These are phyloP conservation scores for Dioszegia aurantiaca DNA, from an alignment of 768 basidiomycete genomes.

Conservation along the genomic window DNA sequence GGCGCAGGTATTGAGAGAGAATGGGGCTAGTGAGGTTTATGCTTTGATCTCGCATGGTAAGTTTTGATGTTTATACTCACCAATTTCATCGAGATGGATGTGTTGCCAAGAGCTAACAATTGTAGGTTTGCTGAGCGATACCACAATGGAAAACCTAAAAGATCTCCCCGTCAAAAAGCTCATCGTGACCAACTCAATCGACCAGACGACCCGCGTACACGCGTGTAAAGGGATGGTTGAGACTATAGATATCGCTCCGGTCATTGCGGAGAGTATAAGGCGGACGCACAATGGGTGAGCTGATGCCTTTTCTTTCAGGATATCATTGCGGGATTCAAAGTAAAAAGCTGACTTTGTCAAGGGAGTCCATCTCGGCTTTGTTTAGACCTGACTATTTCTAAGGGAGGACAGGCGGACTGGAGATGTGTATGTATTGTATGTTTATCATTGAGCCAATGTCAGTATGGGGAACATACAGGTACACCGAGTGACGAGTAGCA, in stretches of 20 bases:
- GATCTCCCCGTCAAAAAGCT: conserved; percentile 80
- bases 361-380: conserved; percentile 51
- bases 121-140: conserved; percentile 79
- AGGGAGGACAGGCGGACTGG: not conserved
- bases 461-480: no score
- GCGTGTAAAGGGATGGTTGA: conserved; percentile 73
- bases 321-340: no score
- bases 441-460: no score
- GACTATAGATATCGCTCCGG: conserved; percentile 89
- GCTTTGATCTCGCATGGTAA: conserved; percentile 83
- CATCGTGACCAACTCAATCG: conserved; percentile 94
- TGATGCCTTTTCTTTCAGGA: not conserved
- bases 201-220: conserved; percentile 71
- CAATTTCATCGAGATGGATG: no score
- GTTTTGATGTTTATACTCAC: no score
- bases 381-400: conserved; percentile 41
- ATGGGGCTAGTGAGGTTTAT: conserved; percentile 78
- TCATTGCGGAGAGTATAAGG: conserved; percentile 92
- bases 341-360: conserved; percentile 18
- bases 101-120: no score
- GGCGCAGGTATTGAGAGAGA: conserved; percentile 80
- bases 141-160: conserved; percentile 71
- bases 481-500: no score
- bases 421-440: no score
- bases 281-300: conserved; percentile 82